Evolutionary conservation across 164 flowering plant genomes (phyloP), one percentile per base, ranked within the genome.

Genomic region (Nelumbo lutea): DNA sequence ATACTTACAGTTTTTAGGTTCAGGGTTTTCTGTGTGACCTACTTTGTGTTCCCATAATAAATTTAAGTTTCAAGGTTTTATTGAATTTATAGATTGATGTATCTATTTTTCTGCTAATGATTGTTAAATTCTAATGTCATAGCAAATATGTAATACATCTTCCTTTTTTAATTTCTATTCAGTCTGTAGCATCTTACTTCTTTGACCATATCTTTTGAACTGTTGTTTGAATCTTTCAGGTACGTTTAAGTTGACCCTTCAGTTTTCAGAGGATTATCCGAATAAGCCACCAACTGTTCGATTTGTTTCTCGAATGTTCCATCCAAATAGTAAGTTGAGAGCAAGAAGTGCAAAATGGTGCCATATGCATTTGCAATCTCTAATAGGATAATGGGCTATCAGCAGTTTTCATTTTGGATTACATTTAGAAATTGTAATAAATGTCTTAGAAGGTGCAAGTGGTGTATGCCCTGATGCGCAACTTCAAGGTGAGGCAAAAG

Each of bases 241-340:
- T 64, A 84, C 87, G 70, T 84, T 84, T 72, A 84, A 84, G 82
- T 61, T 84, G 78, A 80, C 87, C 8, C 85, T 84, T 65, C 87
- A 84, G 71, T 84, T 84, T 70, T 62, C 73, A 1, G 88, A 84
- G 75, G 88, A 84, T 66, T 84, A 84, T 68, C 88, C 88, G 42
- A 84, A 84, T 70, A 84, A 84, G 77, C 88, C 88, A 9, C 88
- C 88, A 27, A 83, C 83, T 38, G 88, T 84, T 53, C 83, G 84
- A 61, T 84, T 84, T 65, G 80, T 84, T 42, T 84, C 88, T 50
- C 74, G 88, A 59, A 84, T 84, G 88, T 84, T 84, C 72, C 88
- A 84, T 72, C 85, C 88, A 47, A 84, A 84, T 68, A 84, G 88
- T 83, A 79, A 82, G 84, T 76, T 70, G 64, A 3, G 57, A 42